Conservation (phyloP, 1,284 basidiomycete species). For the Sanguinoderma infundibulare region DNA sequence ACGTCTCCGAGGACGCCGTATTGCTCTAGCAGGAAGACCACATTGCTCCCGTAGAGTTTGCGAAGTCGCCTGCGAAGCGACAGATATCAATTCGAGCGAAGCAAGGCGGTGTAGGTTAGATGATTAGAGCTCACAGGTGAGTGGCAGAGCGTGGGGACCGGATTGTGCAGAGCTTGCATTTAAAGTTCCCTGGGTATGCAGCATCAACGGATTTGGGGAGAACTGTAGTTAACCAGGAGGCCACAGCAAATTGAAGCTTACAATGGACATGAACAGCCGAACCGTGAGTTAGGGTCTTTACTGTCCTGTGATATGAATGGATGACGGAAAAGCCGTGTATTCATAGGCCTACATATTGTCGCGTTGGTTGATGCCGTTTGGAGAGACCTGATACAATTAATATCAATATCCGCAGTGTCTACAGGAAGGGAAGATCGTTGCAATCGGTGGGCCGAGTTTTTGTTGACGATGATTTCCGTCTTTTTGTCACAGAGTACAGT, state of each 20-base stretch:
- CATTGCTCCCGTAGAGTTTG: slow-evolving; percentile 95
- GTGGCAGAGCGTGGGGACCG: slow-evolving; percentile 83
- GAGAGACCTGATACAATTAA: slow-evolving; percentile 25
- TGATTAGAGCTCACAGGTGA: slow-evolving; percentile 52
- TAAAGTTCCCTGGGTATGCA: slow-evolving; percentile 93
- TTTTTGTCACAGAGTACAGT: slow-evolving; percentile 97
- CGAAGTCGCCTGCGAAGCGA: slow-evolving; percentile 69
- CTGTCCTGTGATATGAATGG: slow-evolving; percentile 78
- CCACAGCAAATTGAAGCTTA: slow-evolving; percentile 44
- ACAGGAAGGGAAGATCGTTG: slow-evolving; percentile 72
- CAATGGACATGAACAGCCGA: slow-evolving; percentile 89
- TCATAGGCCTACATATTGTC: slow-evolving; percentile 93
- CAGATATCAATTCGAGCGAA: neutral
- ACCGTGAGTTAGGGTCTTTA: slow-evolving; percentile 87
- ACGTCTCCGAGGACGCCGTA: slow-evolving; percentile 87
- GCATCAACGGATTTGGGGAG: slow-evolving; percentile 67
- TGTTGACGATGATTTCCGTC: slow-evolving; percentile 89
- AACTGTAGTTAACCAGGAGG: neutral
- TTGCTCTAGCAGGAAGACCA: no score
- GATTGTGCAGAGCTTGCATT: slow-evolving; percentile 87
- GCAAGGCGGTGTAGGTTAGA: neutral
- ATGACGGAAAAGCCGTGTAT: slow-evolving; percentile 75
- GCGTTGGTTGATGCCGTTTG: slow-evolving; percentile 79
- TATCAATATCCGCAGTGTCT: slow-evolving; percentile 55
- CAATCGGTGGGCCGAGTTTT: slow-evolving; percentile 86